Conservation (phyloP, 192 early-diverging fungal species). For the Obelidium mucronatum region DNA sequence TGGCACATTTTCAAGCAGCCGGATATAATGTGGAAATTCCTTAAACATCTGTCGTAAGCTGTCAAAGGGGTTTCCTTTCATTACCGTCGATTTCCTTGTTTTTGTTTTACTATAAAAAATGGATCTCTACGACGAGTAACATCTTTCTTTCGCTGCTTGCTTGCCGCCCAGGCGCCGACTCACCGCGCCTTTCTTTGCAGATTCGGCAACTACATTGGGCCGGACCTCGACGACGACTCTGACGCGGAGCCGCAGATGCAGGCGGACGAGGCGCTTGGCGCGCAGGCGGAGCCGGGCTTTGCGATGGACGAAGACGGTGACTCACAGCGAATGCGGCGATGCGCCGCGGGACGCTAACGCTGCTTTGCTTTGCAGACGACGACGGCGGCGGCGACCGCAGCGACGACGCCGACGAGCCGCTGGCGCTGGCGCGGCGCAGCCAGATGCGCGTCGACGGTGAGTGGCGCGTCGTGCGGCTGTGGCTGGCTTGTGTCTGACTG, state of each 20-base stretch:
- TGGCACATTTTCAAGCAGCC: too few relatives aligned
- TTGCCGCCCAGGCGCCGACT: background rate
- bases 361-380: background rate
- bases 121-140: constrained; percentile 49
- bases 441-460: constrained; percentile 36
- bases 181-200: background rate
- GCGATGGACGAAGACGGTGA: constrained; percentile 35
- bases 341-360: constrained; percentile 5
- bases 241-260: constrained; percentile 35
- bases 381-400: background rate
- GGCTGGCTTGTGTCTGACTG: background rate
- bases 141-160: background rate
- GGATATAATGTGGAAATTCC: too few relatives aligned
- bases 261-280: constrained; percentile 51
- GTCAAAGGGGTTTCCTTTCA: too few relatives aligned
- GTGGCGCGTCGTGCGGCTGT: constrained; percentile 4
- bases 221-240: constrained; percentile 79
- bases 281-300: constrained; percentile 56
- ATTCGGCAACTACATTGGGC: constrained; percentile 97
- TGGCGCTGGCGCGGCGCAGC: constrained; percentile 9
- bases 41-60: too few relatives aligned
- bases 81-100: too few relatives aligned
- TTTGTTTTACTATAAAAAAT: too few relatives aligned
- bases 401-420: background rate
- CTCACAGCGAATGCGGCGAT: constrained; percentile 8